Evolutionary conservation across 2,329 filamentous ascomycete genomes (phyloP).

Genomic region (Paecilomyces sp.): DNA sequence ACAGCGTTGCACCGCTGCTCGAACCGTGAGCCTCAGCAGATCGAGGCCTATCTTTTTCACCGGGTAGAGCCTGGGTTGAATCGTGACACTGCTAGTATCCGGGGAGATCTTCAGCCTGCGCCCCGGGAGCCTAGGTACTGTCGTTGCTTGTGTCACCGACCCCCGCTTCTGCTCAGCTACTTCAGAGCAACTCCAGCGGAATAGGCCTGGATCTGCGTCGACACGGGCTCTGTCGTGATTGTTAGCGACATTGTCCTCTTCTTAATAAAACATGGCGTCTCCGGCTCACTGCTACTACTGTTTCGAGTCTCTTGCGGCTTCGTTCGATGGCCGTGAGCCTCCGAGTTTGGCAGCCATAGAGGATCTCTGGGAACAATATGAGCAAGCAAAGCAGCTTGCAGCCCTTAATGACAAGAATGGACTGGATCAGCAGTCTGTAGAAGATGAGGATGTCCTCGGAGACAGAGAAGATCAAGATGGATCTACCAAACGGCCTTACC

Average conservation of each 20-base stretch:
- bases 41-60: not conserved
- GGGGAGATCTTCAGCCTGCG: not conserved
- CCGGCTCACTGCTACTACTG: constrained; percentile 82
- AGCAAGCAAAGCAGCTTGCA: constrained; percentile 32
- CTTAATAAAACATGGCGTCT: constrained; percentile 61
- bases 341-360: constrained; percentile 64
- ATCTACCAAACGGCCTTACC: constrained; percentile 7
- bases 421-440: constrained; percentile 8
- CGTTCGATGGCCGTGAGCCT: constrained; percentile 62
- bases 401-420: constrained; percentile 10
- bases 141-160: not conserved
- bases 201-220: not conserved
- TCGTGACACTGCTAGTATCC: not conserved
- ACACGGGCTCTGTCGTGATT: not conserved
- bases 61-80: not conserved
- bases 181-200: not conserved
- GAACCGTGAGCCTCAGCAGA: not conserved
- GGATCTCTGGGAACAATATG: constrained; percentile 56
- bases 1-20: not conserved
- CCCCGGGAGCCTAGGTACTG: not conserved
- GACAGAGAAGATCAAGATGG: constrained; percentile 8
- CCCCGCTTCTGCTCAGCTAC: not conserved
- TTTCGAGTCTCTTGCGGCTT: constrained; percentile 77
- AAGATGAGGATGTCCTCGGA: constrained; percentile 21
- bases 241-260: not conserved